phyloP scores from a whole-genome alignment of 257 asterid genomes.

The Ilex aquifolium region DNA sequence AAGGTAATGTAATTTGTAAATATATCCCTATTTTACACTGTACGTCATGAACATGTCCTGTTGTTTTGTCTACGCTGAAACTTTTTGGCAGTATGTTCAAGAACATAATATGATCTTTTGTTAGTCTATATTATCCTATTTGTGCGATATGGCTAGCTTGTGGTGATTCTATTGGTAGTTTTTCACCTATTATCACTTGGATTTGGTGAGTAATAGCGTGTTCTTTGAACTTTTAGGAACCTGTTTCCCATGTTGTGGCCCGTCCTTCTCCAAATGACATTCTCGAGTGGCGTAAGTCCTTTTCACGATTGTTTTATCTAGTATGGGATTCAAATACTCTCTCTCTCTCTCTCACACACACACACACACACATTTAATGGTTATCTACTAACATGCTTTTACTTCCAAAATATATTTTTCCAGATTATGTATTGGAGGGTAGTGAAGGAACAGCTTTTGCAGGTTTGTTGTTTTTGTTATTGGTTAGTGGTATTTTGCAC shows the following conservation, averaged over 20 bases:
- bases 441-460: slow-evolving; percentile 98
- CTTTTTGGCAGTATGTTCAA: too few relatives aligned
- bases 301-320: neutral
- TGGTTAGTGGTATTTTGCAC: slow-evolving; percentile 1
- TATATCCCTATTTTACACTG: too few relatives aligned
- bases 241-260: slow-evolving; percentile 93
- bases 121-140: too few relatives aligned
- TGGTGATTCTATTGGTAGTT: too few relatives aligned
- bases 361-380: neutral
- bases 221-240: slow-evolving; percentile 53
- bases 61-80: too few relatives aligned
- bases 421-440: slow-evolving; percentile 99
- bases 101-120: too few relatives aligned
- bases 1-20: too few relatives aligned
- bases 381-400: slow-evolving; percentile 25
- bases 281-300: slow-evolving; percentile 96
- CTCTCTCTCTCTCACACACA: neutral
- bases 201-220: neutral
- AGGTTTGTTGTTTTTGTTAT: slow-evolving; percentile 48
- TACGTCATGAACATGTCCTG: too few relatives aligned
- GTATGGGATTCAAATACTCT: neutral
- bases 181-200: too few relatives aligned
- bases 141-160: too few relatives aligned
- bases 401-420: slow-evolving; percentile 13
- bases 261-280: slow-evolving; percentile 92